A percentile compares a stretch with the other conserved stretches of the same genome.
Evolutionary conservation across 1,284 basidiomycete species (phyloP).

Genomic region (Ustilago hordei): DNA sequence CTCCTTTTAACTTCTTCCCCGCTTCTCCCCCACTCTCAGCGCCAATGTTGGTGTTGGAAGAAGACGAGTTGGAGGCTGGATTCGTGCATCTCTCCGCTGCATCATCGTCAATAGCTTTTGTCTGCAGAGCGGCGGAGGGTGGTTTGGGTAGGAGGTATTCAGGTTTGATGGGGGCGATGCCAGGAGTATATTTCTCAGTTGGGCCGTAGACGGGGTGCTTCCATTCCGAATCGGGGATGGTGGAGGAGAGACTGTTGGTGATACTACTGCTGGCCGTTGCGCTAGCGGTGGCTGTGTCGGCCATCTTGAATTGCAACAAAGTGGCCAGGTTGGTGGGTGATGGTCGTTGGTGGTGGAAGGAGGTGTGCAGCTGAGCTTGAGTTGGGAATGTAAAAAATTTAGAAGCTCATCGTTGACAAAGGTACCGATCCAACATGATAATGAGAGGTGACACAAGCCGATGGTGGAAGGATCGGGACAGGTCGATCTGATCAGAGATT

Average conservation of each 20-base stretch:
- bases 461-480: no score
- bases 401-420: no score
- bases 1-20: slow-evolving; percentile 49
- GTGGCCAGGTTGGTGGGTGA: background rate
- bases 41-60: background rate
- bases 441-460: no score
- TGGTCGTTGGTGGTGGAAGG: background rate
- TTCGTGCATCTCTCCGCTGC: slow-evolving; percentile 34
- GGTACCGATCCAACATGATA: no score
- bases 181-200: slow-evolving; percentile 51
- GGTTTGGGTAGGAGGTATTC: slow-evolving; percentile 49
- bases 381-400: no score
- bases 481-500: no score
- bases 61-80: slow-evolving; percentile 11
- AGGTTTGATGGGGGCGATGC: slow-evolving; percentile 51
- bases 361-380: background rate
- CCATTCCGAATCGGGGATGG: slow-evolving; percentile 20
- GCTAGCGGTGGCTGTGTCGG: background rate
- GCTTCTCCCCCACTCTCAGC: slow-evolving; percentile 8
- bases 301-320: slow-evolving; percentile 8
- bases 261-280: background rate
- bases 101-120: slow-evolving; percentile 32
- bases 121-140: background rate
- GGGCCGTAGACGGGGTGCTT: slow-evolving; percentile 47
- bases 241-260: background rate